Percentiles rank a stretch among this genome's conserved stretches.
Conservation (phyloP, 2,329 filamentous ascomycete genomes). For the Periconia macrospinosa region DNA sequence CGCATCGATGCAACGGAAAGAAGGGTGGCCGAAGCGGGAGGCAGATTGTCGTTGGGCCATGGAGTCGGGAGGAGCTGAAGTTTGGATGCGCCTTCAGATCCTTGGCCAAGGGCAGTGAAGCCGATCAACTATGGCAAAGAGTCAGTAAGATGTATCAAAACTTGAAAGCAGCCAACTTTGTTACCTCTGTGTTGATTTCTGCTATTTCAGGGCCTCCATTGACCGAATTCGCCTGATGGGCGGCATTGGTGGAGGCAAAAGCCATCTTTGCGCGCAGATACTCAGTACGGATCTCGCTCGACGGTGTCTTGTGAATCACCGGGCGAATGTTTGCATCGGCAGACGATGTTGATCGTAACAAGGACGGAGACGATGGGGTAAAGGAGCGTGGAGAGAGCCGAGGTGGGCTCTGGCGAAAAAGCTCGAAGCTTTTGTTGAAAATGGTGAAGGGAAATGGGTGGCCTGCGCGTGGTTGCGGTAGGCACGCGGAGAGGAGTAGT, state of each 20-base stretch:
- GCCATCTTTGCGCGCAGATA: slow-evolving; percentile 56
- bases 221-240: slow-evolving; percentile 45
- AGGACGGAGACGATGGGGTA: slow-evolving; percentile 14
- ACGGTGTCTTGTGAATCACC: slow-evolving; percentile 22
- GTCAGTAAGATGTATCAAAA: slow-evolving; percentile 12
- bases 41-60: slow-evolving; percentile 72
- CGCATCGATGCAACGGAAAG: slow-evolving; percentile 78
- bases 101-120: slow-evolving; percentile 63
- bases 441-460: slow-evolving; percentile 15
- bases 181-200: slow-evolving; percentile 80
- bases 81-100: slow-evolving; percentile 76
- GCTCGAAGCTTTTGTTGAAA: slow-evolving; percentile 25
- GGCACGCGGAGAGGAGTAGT: slow-evolving; percentile 12
- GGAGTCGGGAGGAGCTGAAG: slow-evolving; percentile 74
- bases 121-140: slow-evolving; percentile 63
- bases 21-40: slow-evolving; percentile 77
- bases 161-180: slow-evolving; percentile 2
- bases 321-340: slow-evolving; percentile 20
- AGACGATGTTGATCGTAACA: slow-evolving; percentile 20
- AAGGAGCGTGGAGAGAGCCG: slow-evolving; percentile 26
- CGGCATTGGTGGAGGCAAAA: slow-evolving; percentile 61
- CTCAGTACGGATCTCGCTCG: slow-evolving; percentile 29
- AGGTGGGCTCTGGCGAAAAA: slow-evolving; percentile 27
- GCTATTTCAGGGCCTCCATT: slow-evolving; percentile 68
- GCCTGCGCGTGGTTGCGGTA: slow-evolving; percentile 23